Base-by-base conservation (phyloP, 108 stramenopile genomes). In the Phaeodactylum tricornutum region DNA sequence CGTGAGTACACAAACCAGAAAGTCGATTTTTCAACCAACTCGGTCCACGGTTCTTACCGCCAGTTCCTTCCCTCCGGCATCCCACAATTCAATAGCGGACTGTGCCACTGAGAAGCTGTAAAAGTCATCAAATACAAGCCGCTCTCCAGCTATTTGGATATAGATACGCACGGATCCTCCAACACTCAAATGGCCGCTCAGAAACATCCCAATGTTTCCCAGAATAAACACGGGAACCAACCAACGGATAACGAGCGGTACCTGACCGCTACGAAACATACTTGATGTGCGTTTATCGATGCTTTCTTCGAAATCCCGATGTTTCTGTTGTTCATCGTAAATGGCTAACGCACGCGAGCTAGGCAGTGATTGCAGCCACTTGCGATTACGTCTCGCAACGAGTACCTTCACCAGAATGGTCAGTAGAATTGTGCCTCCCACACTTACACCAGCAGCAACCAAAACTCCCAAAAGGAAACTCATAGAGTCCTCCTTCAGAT, bases 91-190 rank as follows among this genome's bases (percentile, higher is more conserved):
- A 16, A 79, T 60, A 0, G 69, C 67, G n/a, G 75, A 78, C 20
- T 65, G 45, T 3, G 71, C 86, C 67, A 87, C 74, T 2, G 61
- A 66, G 45, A 87, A 83, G 23, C 78, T 70, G 38, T 74, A 87
- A 50, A 83, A 78, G 1, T 49, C 24, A 16, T 3, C 48, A 5
- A 81, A 51, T 2, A 17, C 33, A 16, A 84, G 66, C 4, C 37
- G 35, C 34, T 84, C 58, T 27, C 77, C 82, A 12, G 75, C 81
- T 36, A 88, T 48, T n/a, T 43, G 29, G 21, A 53, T 72, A 26
- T 72, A 59, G 20, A 85, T 72, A 23, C 72, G 75, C 8, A 85
- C 79, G n/a, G 68, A 67, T 8, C 64, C 79, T 33, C 82, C 87
- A 0, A 89, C 50, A 37, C 68, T 71, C 11, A 89, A 42, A 67